Percentiles rank a stretch among this genome's conserved stretches.
Evolutionary conservation across 2,329 filamentous ascomycete species (phyloP).

Genomic region (Paraphaeosphaeria sporulosa): DNA sequence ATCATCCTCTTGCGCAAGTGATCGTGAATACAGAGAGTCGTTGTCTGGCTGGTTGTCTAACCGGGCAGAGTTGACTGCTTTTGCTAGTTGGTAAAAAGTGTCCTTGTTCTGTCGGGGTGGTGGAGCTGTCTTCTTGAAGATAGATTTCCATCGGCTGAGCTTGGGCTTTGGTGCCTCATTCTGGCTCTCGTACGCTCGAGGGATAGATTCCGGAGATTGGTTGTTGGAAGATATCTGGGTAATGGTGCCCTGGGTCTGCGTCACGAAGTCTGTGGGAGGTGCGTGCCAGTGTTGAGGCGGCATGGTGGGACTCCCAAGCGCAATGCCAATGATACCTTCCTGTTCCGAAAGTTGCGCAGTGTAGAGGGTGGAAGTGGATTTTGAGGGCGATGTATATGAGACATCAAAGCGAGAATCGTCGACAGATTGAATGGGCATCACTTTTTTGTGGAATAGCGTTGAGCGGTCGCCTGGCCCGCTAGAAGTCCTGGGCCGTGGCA

Average conservation of each 20-base stretch:
- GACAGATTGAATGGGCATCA: constrained; percentile 33
- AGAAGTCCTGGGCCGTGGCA: constrained; percentile 45
- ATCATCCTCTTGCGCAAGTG: constrained; percentile 25
- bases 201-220: constrained; percentile 12
- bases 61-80: constrained; percentile 31
- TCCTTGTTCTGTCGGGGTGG: constrained; percentile 33
- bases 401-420: constrained; percentile 36
- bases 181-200: constrained; percentile 12
- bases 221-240: constrained; percentile 29
- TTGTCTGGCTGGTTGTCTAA: constrained; percentile 45
- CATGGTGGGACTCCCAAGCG: constrained; percentile 48
- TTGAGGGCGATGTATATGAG: constrained; percentile 36
- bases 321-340: constrained; percentile 49
- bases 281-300: constrained; percentile 38
- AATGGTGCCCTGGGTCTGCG: constrained; percentile 24
- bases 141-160: constrained; percentile 49
- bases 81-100: constrained; percentile 47
- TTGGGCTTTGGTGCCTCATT: constrained; percentile 41
- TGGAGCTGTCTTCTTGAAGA: constrained; percentile 45
- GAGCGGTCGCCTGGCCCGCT: constrained; percentile 43
- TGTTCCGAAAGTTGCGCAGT: constrained; percentile 36
- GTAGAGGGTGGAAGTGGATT: constrained; percentile 41
- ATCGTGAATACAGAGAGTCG: constrained; percentile 29
- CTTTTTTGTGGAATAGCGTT: constrained; percentile 47
- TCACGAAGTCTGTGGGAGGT: constrained; percentile 26